Percentiles rank a stretch among this genome's conserved stretches.
phyloP scores from a whole-genome alignment of 2,329 filamentous ascomycete species.

The Helicocarpus griseus region DNA sequence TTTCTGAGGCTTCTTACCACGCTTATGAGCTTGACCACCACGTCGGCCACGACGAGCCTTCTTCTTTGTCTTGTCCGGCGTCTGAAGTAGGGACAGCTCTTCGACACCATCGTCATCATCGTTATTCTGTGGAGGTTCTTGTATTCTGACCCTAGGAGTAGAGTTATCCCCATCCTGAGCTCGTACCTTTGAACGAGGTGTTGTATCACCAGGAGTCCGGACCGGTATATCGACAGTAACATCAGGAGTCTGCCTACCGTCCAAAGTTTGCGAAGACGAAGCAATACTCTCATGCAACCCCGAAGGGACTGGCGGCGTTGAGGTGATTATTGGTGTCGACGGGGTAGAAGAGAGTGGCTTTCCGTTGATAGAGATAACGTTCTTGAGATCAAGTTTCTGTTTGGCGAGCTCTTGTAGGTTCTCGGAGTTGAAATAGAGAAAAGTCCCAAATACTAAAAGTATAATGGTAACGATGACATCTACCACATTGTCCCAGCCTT shows the following conservation, averaged over 20 bases:
- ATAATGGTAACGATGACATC: constrained; percentile 36
- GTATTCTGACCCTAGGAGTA: constrained; percentile 30
- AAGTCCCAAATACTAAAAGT: constrained; percentile 30
- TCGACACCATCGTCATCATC: constrained; percentile 26
- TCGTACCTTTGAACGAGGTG: constrained; percentile 20
- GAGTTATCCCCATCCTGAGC: constrained; percentile 12
- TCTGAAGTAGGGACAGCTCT: constrained; percentile 19
- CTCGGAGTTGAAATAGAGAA: constrained; percentile 35
- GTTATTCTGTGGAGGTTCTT: constrained; percentile 27
- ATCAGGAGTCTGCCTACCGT: constrained; percentile 12
- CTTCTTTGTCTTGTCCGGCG: constrained; percentile 49
- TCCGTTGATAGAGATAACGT: constrained; percentile 32
- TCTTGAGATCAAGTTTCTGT: constrained; percentile 37
- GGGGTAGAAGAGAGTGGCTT: constrained; percentile 27
- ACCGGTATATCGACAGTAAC: constrained; percentile 25
- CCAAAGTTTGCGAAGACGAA: constrained; percentile 6
- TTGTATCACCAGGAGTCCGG: constrained; percentile 16
- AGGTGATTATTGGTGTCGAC: constrained; percentile 25
- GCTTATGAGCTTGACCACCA: constrained; percentile 58
- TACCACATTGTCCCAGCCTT: constrained; percentile 35
- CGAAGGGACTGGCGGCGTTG: constrained; percentile 9
- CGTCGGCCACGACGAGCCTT: constrained; percentile 62
- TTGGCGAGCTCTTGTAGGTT: constrained; percentile 32
- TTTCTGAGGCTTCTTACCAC: constrained; percentile 43
- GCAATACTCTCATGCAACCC: neutral